Base-by-base conservation (phyloP, 116 monocot species). In the Dioscorea cayenensis region DNA sequence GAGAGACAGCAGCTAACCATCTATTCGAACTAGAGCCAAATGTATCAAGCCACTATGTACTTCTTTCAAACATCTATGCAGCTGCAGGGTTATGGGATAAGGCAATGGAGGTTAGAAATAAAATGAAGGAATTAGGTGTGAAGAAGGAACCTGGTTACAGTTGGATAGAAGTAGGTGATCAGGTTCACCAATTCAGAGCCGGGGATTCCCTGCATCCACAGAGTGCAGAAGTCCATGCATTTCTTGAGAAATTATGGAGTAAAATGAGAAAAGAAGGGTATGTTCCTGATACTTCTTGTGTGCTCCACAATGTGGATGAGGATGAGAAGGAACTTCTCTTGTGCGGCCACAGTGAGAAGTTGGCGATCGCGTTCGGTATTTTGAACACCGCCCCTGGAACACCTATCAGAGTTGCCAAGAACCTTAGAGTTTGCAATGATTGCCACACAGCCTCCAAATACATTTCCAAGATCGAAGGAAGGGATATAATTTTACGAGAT, bases 351-450 rank as follows among this genome's bases (percentile, higher is more conserved):
- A 96, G 96, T 21, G 96, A 96, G 80, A 92, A 92, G 79, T 50
- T 92, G 66, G 96, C 96, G 6, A 92, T 96, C 49, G 88, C 92
- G 19, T 96, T 87, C 75, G 90, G 96, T 3, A 49, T 96, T 58
- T 62, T 96, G 74, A 92, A 85, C 66, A 76, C 85, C 3, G 72
- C 87, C 4, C 79, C 79, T 0, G 91, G 86, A 2, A 72, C 81
- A 1, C 68, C 82, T 27, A 84, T 95, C 28, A 77, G 89, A 73
- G 92, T 95, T 18, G 92, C 80, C 28, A 95, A 92, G 75, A 92
- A 95, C 82, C 92, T 91, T 51, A 89, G 95, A 35, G 85, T 96
- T 19, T 96, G 96, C 77, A 86, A 88, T 71, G 96, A 92, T 37
- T 96, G 96, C 63, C 96, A 96, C 63, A 61, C 67, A 25, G 78